Percentiles rank a stretch among this genome's conserved stretches.
Evolutionary conservation across 129 eudicot genomes (phyloP).

Genomic region (Flaveria bidentis): DNA sequence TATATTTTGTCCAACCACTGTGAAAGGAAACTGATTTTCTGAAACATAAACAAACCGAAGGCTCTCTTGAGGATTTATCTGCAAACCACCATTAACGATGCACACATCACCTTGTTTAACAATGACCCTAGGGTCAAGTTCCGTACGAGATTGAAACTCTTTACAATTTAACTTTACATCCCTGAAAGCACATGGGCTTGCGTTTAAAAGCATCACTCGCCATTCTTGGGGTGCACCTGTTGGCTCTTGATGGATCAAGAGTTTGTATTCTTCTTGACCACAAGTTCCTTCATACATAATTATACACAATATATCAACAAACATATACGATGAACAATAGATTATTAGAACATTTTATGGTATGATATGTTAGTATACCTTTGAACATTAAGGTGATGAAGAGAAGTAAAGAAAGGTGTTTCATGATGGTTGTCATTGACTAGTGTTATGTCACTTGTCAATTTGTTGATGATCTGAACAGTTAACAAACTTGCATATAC

Average conservation of each 20-base stretch:
- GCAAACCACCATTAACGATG: background rate
- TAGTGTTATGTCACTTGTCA: background rate
- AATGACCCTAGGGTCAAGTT: background rate
- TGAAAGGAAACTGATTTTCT: background rate
- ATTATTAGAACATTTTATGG: background rate
- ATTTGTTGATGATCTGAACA: no score
- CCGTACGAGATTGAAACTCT: background rate
- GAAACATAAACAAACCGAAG: background rate
- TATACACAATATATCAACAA: background rate
- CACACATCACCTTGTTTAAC: background rate
- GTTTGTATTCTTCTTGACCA: background rate
- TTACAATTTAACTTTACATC: slow-evolving; percentile 18
- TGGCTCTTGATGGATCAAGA: background rate
- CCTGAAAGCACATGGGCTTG: slow-evolving; percentile 15
- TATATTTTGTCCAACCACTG: background rate
- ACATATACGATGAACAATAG: background rate
- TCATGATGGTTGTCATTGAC: background rate
- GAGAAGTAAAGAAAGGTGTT: background rate
- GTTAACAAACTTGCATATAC: no score
- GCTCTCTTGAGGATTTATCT: background rate
- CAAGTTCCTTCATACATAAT: background rate
- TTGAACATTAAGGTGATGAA: background rate
- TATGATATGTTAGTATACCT: background rate
- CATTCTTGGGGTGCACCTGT: background rate
- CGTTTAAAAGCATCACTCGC: slow-evolving; percentile 19